Base-by-base conservation (phyloP, 306 rosid species). In the Fragaria nilgerrensis region DNA sequence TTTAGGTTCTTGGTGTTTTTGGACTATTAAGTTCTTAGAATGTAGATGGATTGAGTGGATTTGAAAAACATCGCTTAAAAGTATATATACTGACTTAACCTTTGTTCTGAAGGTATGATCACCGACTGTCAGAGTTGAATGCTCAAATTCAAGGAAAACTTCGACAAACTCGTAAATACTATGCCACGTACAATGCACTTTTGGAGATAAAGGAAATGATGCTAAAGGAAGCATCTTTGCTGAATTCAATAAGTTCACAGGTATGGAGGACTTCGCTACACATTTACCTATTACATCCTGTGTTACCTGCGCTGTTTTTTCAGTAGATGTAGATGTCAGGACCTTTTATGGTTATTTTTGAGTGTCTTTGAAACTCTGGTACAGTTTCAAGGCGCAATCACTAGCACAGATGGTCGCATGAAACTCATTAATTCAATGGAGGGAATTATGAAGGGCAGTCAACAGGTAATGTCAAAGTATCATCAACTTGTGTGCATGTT, bases 201-300 rank as follows among this genome's bases (percentile, higher is more conserved):
- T 80, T 90, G 91, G 97, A 95, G 87, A 95, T 88, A 44, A 95
- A 95, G 84, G 97, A 90, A 64, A 78, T 92, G 91, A 92, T 92
- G 97, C 71, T 87, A 32, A 95, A 92, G 88, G 97, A 95, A 87
- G 86, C 86, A 68, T 95, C 99, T 70, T 87, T 95, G 47, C 76
- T 95, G 89, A 92, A 90, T 86, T 95, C 99, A 2, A 84, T 92
- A 79, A 88, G 84, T 86, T 92, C 96, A 63, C 97, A 90, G 97
- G 98, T 90, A 90, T 49, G 48, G 48, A 34, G 19, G 15, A 41
- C 75, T 56, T 62, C 2, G 17, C 29, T 23, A 34, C 20, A 41
- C 20, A 34, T 64, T 66, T 36, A 43, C 44, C 13, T 44, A 23
- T 65, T 67, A 36, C 27, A 77, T 56, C 7, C 66, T 39, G 43